Conservation (phyloP, 2,329 filamentous ascomycete species). For the Blumeria graminis region DNA sequence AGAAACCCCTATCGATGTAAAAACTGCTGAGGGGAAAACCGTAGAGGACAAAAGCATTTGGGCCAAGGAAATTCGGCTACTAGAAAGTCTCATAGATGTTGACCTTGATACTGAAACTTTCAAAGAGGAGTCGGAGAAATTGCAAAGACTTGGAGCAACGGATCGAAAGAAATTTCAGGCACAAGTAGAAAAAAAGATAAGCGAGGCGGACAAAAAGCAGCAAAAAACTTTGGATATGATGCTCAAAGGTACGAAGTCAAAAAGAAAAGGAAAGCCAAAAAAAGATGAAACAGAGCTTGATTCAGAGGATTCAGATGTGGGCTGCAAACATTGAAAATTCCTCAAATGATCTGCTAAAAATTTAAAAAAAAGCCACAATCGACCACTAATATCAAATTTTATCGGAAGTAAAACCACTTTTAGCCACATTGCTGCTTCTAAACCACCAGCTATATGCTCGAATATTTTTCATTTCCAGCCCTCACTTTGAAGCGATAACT, state of each 20-base stretch:
- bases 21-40: constrained; percentile 37
- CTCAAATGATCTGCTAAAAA: too few species aligned
- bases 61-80: constrained; percentile 83
- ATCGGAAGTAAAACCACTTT: too few species aligned
- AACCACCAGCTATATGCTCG: too few species aligned
- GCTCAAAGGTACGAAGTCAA: constrained; percentile 9
- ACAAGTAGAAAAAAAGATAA: constrained; percentile 39
- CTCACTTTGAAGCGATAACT: too few species aligned
- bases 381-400: too few species aligned
- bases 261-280: constrained; percentile 16
- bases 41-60: constrained; percentile 63
- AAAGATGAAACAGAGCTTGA: constrained; percentile 17
- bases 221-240: constrained; percentile 19
- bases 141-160: constrained; percentile 41
- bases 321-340: constrained; percentile 10
- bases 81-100: constrained; percentile 73
- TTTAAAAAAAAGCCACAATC: too few species aligned
- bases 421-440: too few species aligned
- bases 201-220: constrained; percentile 21
- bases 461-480: too few species aligned
- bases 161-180: constrained; percentile 56
- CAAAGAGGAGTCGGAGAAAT: constrained; percentile 31
- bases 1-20: constrained; percentile 76
- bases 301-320: constrained; percentile 9
- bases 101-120: constrained; percentile 57